Evolutionary conservation across 2,329 filamentous ascomycete genomes (phyloP), one percentile per base, ranked within the genome.

Genomic region (Ophiostoma sp.): DNA sequence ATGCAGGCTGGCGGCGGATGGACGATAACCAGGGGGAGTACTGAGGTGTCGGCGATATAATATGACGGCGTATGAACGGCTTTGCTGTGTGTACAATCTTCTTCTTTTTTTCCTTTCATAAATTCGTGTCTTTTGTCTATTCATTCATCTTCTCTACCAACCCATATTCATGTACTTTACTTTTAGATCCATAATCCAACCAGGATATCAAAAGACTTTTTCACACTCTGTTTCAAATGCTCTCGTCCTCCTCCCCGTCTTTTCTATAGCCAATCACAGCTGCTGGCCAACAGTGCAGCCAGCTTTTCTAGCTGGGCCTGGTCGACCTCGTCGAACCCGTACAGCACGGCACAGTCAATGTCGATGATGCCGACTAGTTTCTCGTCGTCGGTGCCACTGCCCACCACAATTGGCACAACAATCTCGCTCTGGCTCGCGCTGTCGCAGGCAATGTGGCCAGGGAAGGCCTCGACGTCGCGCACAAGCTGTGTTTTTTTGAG

Each of bases 361-460:
- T 96, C 93, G 74, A 96, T 93, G 76, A 95, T 92, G 2, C 90
- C 92, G 28, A 81, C 80, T 15, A 81, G 76, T 71, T 55, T 75
- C 8, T 3, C 15, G 15, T 7, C 15, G 25, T 64, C 72, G 39
- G 4, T 36, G 4, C 25, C 28, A 28, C 39, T 33, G 6, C 33
- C 6, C 75, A 76, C 78, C 5, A 92, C 76, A 75, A 95, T 87
- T 1, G 93, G 93, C 68, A 95, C 93, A 22, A 96, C 93, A 79
- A 96, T 91, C 84, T 96, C 93, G 79, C 93, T 95, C 82, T 85
- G 88, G 78, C 89, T 93, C 73, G 89, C 91, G 3, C 88, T 88
- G 80, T 96, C 93, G 80, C 93, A 95, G 11, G 93, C 92, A 79
- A 96, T 95, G 80, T 95, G 93, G 1, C 92, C 93, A 0, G 92